These are phyloP conservation scores for Cruciata laevipes DNA, from an alignment of 257 asterid genomes.

Conservation along the genomic window DNA sequence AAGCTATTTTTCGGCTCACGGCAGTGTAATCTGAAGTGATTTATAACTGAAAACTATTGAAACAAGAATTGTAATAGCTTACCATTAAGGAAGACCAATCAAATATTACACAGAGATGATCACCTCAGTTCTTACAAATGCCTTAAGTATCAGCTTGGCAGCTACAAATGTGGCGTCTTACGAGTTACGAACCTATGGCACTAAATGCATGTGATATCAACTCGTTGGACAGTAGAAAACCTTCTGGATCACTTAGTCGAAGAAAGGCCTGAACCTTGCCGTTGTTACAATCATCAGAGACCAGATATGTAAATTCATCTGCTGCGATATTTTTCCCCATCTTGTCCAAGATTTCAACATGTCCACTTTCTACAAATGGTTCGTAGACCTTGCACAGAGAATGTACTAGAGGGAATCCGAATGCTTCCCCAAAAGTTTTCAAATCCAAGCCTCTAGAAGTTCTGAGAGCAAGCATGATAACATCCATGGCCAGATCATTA, in stretches of 20 bases:
- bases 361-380: slow-evolving; percentile 59
- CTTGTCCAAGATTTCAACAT: slow-evolving; percentile 50
- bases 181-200: slow-evolving; percentile 45
- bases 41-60: too few relatives aligned
- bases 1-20: too few relatives aligned
- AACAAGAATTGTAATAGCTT: too few relatives aligned
- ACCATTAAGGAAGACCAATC: too few relatives aligned
- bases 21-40: too few relatives aligned
- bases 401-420: slow-evolving; percentile 42
- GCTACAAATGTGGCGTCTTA: not conserved
- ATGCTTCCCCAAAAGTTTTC: slow-evolving; percentile 49
- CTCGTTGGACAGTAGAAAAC: slow-evolving; percentile 84
- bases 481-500: slow-evolving; percentile 67
- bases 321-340: slow-evolving; percentile 33
- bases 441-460: slow-evolving; percentile 77
- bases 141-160: not conserved
- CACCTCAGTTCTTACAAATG: too few relatives aligned
- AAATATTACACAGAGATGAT: too few relatives aligned
- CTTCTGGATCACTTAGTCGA: slow-evolving; percentile 83
- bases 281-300: slow-evolving; percentile 20
- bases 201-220: slow-evolving; percentile 77
- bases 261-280: slow-evolving; percentile 40
- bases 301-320: slow-evolving; percentile 33
- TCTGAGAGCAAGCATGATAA: slow-evolving; percentile 80
- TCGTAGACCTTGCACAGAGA: slow-evolving; percentile 58